A percentile compares a stretch with the other conserved stretches of the same genome.
These are phyloP conservation scores for Trametes cingulata DNA, from an alignment of 768 basidiomycete genomes.

Conservation along the genomic window DNA sequence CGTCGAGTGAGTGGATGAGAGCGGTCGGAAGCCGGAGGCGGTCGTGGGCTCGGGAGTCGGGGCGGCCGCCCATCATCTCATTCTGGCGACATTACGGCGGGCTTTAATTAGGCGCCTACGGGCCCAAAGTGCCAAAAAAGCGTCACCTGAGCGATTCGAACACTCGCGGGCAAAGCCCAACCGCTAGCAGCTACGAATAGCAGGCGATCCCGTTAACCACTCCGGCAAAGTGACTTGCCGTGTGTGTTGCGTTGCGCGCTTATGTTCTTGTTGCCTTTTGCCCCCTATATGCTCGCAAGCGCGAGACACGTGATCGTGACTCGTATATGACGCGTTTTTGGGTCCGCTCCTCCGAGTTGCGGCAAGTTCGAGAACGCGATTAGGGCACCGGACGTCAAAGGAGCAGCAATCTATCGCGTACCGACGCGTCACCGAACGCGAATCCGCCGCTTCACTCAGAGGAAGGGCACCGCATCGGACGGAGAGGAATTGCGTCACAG, in stretches of 20 bases:
- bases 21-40: not conserved
- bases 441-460: not conserved
- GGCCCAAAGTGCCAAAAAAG: constrained; percentile 32
- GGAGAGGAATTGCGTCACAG: constrained; percentile 13
- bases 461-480: not conserved
- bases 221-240: constrained; percentile 82
- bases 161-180: constrained; percentile 63
- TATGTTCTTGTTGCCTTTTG: too few relatives aligned
- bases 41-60: not conserved
- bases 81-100: constrained; percentile 12
- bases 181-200: constrained; percentile 46
- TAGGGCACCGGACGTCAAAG: not conserved
- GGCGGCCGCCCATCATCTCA: constrained; percentile 2
- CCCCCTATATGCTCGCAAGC: not conserved
- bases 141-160: constrained; percentile 66
- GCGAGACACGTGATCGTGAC: too few relatives aligned
- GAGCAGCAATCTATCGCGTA: not conserved
- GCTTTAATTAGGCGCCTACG: not conserved
- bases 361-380: too few relatives aligned
- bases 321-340: too few relatives aligned
- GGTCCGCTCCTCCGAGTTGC: too few relatives aligned
- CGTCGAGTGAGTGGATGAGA: not conserved
- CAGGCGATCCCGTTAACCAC: constrained; percentile 74
- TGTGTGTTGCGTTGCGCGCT: too few relatives aligned
- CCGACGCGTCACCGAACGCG: not conserved